A percentile compares a stretch with the other conserved stretches of the same genome.
phyloP scores from a whole-genome alignment of 352 stramenopile genomes.

The Globisporangium viniferum region DNA sequence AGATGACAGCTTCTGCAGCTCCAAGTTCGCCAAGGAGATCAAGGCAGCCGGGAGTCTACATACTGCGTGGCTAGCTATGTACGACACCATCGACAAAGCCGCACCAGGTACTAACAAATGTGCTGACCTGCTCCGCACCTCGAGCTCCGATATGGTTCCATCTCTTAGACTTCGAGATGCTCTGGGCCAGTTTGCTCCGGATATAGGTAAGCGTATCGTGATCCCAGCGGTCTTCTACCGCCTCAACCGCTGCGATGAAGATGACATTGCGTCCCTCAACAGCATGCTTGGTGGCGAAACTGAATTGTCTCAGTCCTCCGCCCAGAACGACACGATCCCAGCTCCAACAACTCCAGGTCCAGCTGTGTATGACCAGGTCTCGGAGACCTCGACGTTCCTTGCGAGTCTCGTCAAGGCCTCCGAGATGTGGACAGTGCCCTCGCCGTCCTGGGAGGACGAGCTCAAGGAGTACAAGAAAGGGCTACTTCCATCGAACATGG shows the following conservation, averaged over 20 bases:
- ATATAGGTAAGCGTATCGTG: too few species aligned
- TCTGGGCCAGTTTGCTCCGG: too few species aligned
- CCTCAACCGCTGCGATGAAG: too few species aligned
- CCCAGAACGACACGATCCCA: too few species aligned
- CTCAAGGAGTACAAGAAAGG: not conserved
- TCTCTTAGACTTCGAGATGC: too few species aligned
- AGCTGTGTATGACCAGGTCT: not conserved
- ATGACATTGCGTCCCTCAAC: too few species aligned
- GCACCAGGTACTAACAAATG: not conserved
- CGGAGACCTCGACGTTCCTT: constrained; percentile 10
- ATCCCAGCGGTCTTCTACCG: too few species aligned
- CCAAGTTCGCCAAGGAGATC: constrained; percentile 13
- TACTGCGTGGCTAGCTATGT: not conserved
- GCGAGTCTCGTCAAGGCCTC: constrained; percentile 9
- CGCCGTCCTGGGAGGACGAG: constrained; percentile 10
- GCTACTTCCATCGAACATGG: constrained; percentile 9
- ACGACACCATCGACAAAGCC: constrained; percentile 1
- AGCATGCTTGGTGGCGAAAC: too few species aligned
- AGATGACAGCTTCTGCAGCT: constrained; percentile 12
- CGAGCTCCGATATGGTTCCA: not conserved
- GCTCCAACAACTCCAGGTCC: not conserved
- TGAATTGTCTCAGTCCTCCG: too few species aligned
- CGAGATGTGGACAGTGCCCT: constrained; percentile 20
- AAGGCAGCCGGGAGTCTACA: not conserved
- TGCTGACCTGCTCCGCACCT: not conserved